Percentiles rank a stretch among this genome's conserved stretches.
phyloP scores from a whole-genome alignment of 306 rosid genomes.

The Lathyrus sativus region DNA sequence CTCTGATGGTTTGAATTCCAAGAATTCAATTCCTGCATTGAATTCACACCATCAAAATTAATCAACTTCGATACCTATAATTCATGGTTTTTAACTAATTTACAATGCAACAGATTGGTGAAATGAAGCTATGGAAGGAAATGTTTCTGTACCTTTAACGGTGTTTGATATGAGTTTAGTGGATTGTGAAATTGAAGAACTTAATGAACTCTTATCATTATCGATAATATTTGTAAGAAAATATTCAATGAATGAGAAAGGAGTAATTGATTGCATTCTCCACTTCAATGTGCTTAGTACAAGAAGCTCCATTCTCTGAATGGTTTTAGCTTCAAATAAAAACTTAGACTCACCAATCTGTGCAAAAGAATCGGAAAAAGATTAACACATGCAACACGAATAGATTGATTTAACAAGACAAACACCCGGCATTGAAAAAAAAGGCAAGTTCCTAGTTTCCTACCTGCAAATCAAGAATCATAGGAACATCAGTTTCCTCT shows the following conservation, averaged over 20 bases:
- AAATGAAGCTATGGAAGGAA: slow-evolving; percentile 11
- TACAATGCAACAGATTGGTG: slow-evolving; percentile 29
- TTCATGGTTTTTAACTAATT: slow-evolving; percentile 20
- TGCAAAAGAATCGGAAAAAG: neutral
- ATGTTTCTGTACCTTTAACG: slow-evolving; percentile 49
- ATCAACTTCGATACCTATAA: slow-evolving; percentile 23
- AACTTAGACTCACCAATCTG: slow-evolving; percentile 80
- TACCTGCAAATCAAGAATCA: slow-evolving; percentile 82
- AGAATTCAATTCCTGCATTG: slow-evolving; percentile 87
- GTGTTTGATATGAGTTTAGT: slow-evolving; percentile 61
- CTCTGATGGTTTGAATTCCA: slow-evolving; percentile 94
- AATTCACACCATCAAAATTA: slow-evolving; percentile 54
- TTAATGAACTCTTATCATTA: slow-evolving; percentile 45
- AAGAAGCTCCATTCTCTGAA: slow-evolving; percentile 91
- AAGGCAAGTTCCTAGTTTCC: neutral
- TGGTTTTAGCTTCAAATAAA: slow-evolving; percentile 87
- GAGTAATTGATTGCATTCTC: slow-evolving; percentile 94
- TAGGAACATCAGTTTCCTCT: slow-evolving; percentile 84
- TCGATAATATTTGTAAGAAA: slow-evolving; percentile 66
- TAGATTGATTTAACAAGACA: slow-evolving; percentile 11
- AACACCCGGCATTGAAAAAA: slow-evolving; percentile 1
- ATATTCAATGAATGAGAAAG: slow-evolving; percentile 77
- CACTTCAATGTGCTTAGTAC: slow-evolving; percentile 82
- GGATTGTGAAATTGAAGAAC: slow-evolving; percentile 50
- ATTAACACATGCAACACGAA: slow-evolving; percentile 37